Percentiles rank a stretch among this genome's conserved stretches.
Evolutionary conservation across 2,329 filamentous ascomycete species (phyloP).

Genomic region (Fusarium tricinctum): DNA sequence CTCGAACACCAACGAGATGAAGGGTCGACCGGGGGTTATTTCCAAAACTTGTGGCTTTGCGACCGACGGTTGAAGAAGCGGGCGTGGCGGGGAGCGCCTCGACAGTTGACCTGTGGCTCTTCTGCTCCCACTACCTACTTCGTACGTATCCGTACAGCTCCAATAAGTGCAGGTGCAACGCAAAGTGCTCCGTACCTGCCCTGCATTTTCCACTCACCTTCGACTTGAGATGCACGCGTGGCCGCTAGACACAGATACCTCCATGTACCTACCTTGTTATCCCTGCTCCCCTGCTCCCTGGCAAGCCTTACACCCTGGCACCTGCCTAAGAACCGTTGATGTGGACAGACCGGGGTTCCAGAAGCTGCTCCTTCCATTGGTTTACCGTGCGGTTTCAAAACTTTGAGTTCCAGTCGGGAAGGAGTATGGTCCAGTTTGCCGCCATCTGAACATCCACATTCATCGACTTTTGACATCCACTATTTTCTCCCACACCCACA

Average conservation of each 20-base stretch:
- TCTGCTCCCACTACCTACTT: neutral
- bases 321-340: constrained; percentile 40
- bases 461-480: constrained; percentile 22
- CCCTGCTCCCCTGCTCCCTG: neutral
- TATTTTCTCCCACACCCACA: constrained; percentile 8
- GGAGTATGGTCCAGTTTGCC: constrained; percentile 41
- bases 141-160: neutral
- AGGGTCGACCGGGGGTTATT: constrained; percentile 37
- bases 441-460: constrained; percentile 31
- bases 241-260: constrained; percentile 29
- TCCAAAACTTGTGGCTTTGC: constrained; percentile 41
- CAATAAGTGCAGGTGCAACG: neutral
- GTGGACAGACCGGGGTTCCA: constrained; percentile 34
- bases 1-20: constrained; percentile 45
- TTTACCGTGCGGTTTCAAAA: constrained; percentile 39
- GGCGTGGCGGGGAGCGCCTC: constrained; percentile 18
- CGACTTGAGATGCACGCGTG: constrained; percentile 31
- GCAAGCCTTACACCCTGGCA: constrained; percentile 24
- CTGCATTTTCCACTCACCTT: constrained; percentile 1
- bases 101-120: constrained; percentile 23
- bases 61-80: constrained; percentile 40
- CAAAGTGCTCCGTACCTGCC: constrained; percentile 3
- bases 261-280: constrained; percentile 7
- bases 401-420: constrained; percentile 42
- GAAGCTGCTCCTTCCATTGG: constrained; percentile 26